phyloP scores from a whole-genome alignment of 306 rosid species.

The Arachis hypogaea region DNA sequence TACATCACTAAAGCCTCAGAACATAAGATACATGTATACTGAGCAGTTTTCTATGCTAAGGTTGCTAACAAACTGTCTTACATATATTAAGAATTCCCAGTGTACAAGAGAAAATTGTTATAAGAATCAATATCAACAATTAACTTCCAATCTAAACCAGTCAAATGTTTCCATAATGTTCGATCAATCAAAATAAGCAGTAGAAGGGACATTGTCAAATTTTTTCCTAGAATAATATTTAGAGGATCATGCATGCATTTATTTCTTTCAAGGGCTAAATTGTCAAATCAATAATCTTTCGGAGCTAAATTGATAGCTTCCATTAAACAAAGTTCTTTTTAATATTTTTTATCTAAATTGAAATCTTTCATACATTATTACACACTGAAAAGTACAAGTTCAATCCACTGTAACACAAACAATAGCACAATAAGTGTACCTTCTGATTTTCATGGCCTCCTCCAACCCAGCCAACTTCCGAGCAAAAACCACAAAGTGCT shows the following conservation, averaged over 20 bases:
- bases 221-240: no score
- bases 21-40: neutral
- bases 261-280: no score
- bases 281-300: no score
- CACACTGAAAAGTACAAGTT: slow-evolving; percentile 4
- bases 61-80: no score
- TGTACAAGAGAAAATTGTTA: no score
- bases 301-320: neutral
- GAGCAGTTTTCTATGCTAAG: neutral
- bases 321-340: neutral
- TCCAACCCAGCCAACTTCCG: slow-evolving; percentile 68
- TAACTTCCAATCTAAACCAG: no score
- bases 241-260: no score
- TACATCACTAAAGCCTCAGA: neutral
- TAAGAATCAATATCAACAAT: no score
- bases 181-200: no score
- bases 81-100: no score
- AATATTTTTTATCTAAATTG: neutral
- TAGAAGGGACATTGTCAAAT: no score
- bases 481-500: slow-evolving; percentile 53
- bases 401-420: slow-evolving; percentile 19
- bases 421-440: slow-evolving; percentile 49
- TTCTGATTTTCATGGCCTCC: slow-evolving; percentile 77
- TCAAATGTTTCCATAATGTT: no score
- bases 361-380: neutral